Percentiles rank a stretch among this genome's conserved stretches.
Evolutionary conservation across 352 stramenopile species (phyloP).

Genomic region (Phytophthora melonis): DNA sequence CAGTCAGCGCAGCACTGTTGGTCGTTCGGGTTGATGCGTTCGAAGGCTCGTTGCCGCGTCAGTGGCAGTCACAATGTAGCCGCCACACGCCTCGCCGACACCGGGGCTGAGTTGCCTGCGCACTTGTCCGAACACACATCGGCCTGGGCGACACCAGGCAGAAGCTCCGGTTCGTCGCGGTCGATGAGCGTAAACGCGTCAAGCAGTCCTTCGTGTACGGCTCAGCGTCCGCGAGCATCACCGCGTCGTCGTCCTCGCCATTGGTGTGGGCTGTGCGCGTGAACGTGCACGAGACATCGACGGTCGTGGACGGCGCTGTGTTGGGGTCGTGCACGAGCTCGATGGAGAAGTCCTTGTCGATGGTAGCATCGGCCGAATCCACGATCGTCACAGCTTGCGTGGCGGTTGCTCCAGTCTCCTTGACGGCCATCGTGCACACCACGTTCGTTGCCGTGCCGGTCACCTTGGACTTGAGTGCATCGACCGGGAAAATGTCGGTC

Average conservation of each 20-base stretch:
- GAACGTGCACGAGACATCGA: constrained; percentile 54
- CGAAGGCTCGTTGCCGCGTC: no score
- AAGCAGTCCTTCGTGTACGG: constrained; percentile 13
- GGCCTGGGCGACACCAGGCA: constrained; percentile 36
- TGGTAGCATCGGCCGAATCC: neutral
- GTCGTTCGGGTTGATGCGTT: no score
- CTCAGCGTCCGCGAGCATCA: neutral
- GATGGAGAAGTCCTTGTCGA: constrained; percentile 48
- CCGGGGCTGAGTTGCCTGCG: no score
- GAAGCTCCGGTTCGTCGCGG: constrained; percentile 50
- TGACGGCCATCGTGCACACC: neutral
- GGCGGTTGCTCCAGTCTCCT: neutral
- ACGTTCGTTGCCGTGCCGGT: constrained; percentile 4
- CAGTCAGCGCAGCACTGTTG: no score
- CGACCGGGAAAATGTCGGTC: constrained; percentile 5
- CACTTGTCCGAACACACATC: constrained; percentile 44
- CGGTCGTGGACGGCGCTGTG: constrained; percentile 44
- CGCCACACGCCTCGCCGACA: constrained; percentile 35
- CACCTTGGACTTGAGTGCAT: neutral
- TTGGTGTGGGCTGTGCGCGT: constrained; percentile 14
- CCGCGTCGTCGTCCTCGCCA: neutral
- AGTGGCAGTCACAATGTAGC: constrained; percentile 33
- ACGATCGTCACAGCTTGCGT: neutral
- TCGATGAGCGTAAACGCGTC: constrained; percentile 55
- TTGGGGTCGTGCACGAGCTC: constrained; percentile 52